Evolutionary conservation across 2,329 filamentous ascomycete species (phyloP), one percentile per base, ranked within the genome.

Genomic region (Phyllosticta paracitricarpa): DNA sequence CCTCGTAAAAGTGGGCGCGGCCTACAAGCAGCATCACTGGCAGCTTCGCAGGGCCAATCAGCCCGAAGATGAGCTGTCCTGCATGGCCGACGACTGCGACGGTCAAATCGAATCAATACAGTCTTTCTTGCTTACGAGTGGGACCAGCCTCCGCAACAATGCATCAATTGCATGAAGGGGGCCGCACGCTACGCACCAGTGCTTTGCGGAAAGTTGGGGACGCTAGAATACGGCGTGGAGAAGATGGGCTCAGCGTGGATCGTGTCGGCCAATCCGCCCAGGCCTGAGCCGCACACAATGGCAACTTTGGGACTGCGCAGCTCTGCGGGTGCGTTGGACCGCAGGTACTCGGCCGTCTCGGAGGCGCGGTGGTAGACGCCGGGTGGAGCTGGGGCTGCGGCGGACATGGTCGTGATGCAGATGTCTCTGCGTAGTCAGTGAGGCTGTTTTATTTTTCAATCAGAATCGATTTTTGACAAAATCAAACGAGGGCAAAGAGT

Each of bases 1-100:
- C 85, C 73, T 88, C 85, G 69, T 87, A 88, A 73, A 84, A 87
- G 72, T 87, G 84, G 66, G 81, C 81, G 68, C 85, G 78, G 65
- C 84, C 85, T 64, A 86, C 83, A 72, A 88, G 81, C 66, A 87
- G 76, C 28, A 86, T 82, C 6, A 82, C 82, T 1, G 84, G 82
- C 5, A 79, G 78, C 65, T 79, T 76, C 54, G 76, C 72, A 19
- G 74, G 70, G 2, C 81, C 81, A 62, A 87, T 77, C 28, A 81
- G 76, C 17, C 84, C 84, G 71, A 87, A 87, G 8, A 87, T 81
- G 62, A 88, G 77, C 69, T 85, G 86, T 56, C 84, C 84, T 63
- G 81, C 83, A 79, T 88, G 84, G 33, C 84, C 84, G 55, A 77
- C 72, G 17, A 85, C 78, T 78, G 62, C 53, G 61, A 53, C 52